Evolutionary conservation across 192 early-diverging fungal species (phyloP), one percentile per base, ranked within the genome.

Genomic region (Backusella psychrophila): DNA sequence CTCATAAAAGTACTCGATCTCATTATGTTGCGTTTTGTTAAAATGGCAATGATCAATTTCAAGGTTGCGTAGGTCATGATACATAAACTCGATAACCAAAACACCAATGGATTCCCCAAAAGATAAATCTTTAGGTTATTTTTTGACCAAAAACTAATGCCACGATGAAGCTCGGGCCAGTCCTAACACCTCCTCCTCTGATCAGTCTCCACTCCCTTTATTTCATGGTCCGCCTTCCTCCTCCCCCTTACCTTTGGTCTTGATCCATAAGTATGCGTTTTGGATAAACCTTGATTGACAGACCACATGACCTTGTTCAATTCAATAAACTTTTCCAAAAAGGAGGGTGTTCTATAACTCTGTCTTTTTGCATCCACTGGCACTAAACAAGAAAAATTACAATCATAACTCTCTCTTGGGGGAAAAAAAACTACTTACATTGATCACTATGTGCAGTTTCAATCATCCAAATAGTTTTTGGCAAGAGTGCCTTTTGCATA

Each of bases 211-310:
- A 31, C 31, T 31, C 33, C 1, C 3, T 33, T 3, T 33, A 33
- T 33, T 33, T 33, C 33, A 33, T 33, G 33, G 33, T 33, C 33
- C 33, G 33, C 33, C 33, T 31, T 59, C n/a, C n/a, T n/a, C n/a
- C n/a, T 26, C 23, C 29, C 56, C 29, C 26, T 11, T 77, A 81
- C 89, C 67, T 88, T 85, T 11, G 98, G 97, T 17, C 92, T 86
- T 52, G 97, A 98, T 66, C 96, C 96, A 81, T 97, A 99, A 52
- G 98, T 96, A 81, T 99, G 98, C 11, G 94, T 90, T 53, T 92
- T 92, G 17, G 95, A 95, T 52, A 99, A 83, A 2, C 93, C 96
- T 59, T 92, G 89, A 81, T 99, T 99, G 77, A 94, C 92, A 8
- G 85, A 89, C 88, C 96, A 92, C 98, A 99, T 99, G 49, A 96